phyloP scores from a whole-genome alignment of 768 basidiomycete genomes.

The Cyclocybe cylindracea region DNA sequence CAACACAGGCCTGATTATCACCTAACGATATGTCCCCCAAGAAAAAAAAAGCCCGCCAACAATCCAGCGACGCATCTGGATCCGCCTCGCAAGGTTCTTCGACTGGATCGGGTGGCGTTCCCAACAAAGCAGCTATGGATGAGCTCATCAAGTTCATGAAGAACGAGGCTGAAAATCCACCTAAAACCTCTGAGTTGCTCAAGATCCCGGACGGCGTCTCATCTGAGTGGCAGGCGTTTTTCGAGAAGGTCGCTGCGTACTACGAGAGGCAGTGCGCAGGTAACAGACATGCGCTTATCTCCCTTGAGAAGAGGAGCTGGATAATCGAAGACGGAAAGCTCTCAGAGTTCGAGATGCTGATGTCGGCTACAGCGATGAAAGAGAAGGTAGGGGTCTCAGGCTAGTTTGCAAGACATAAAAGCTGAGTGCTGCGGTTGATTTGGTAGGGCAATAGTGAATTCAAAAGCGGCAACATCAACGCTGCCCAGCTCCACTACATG shows the following conservation, averaged over 20 bases:
- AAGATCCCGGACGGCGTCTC: conserved; percentile 5
- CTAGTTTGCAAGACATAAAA: not conserved
- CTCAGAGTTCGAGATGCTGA: conserved; percentile 12
- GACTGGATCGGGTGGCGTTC: too few species aligned
- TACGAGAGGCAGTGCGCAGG: conserved; percentile 2
- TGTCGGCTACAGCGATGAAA: conserved; percentile 3
- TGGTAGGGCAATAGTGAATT: not conserved
- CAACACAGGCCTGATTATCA: too few species aligned
- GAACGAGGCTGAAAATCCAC: conserved; percentile 1
- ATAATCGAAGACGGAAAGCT: conserved; percentile 8
- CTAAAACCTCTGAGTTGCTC: conserved; percentile 5
- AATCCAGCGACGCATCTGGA: too few species aligned
- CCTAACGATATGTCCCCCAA: too few species aligned
- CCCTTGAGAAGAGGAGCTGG: conserved; percentile 11
- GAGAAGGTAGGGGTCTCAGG: not conserved
- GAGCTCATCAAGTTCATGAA: not conserved
- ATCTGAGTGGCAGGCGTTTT: conserved; percentile 6
- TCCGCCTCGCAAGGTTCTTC: too few species aligned
- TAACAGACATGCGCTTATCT: conserved; percentile 2
- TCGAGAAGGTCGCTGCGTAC: conserved; percentile 9
- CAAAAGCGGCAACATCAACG: not conserved
- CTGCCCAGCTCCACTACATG: conserved; percentile 1
- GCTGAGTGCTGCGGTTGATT: not conserved
- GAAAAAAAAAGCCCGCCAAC: too few species aligned
- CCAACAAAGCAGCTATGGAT: not conserved